A percentile compares a stretch with the other conserved stretches of the same genome.
phyloP scores from a whole-genome alignment of 768 basidiomycete species.

The Lentinula guzmanii region DNA sequence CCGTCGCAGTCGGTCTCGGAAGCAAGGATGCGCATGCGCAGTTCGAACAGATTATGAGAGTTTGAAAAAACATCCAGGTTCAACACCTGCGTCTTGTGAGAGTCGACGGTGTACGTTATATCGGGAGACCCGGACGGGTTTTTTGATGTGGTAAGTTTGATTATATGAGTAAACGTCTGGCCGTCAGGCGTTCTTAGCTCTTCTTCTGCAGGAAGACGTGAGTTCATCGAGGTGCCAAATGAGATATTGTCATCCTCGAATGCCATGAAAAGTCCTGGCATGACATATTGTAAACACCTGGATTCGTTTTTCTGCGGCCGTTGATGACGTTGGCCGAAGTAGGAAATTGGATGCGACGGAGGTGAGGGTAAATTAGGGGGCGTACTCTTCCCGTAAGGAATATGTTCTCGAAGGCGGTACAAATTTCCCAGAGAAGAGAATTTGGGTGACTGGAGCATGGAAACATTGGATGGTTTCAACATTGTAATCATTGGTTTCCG shows the following conservation, averaged over 20 bases:
- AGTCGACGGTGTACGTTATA: constrained; percentile 7
- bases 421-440: background rate
- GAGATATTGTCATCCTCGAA: constrained; percentile 16
- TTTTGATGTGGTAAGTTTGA: constrained; percentile 5
- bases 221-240: constrained; percentile 1
- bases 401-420: background rate
- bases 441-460: background rate
- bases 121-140: constrained; percentile 2
- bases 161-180: constrained; percentile 13
- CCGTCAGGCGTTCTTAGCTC: constrained; percentile 7
- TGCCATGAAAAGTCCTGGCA: constrained; percentile 15
- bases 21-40: background rate
- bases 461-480: background rate
- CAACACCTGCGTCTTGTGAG: background rate
- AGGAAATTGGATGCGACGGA: background rate
- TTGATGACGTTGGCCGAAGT: background rate
- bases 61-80: background rate
- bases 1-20: background rate
- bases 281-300: constrained; percentile 15
- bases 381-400: background rate
- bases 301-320: constrained; percentile 12
- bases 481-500: background rate
- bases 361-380: background rate
- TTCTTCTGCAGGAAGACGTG: background rate
- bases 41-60: background rate